These are phyloP conservation scores for Tolypocladium tropicale DNA, from an alignment of 2,329 filamentous ascomycete species.

Conservation along the genomic window DNA sequence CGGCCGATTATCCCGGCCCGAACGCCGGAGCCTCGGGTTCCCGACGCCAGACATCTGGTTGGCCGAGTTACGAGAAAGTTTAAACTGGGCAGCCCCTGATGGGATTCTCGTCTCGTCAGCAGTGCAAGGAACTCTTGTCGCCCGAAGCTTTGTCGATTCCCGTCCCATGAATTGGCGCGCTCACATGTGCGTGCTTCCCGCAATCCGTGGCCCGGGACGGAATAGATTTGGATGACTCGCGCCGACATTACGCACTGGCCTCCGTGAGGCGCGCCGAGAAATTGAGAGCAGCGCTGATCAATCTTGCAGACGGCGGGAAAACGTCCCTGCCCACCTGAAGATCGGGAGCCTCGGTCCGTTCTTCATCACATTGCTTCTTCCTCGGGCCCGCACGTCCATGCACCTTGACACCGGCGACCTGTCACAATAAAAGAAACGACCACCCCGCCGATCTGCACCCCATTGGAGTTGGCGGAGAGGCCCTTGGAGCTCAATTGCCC, in stretches of 20 bases:
- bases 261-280: neutral
- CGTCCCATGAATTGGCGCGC: neutral
- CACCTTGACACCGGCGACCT: neutral
- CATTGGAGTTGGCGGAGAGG: neutral
- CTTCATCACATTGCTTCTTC: neutral
- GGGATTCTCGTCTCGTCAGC: no score
- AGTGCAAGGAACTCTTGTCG: neutral
- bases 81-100: no score
- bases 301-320: neutral
- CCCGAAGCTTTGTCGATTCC: neutral
- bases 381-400: neutral
- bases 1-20: neutral
- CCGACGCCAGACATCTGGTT: neutral
- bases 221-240: neutral
- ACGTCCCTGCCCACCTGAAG: neutral
- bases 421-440: neutral
- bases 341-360: neutral
- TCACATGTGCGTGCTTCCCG: no score
- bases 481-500: neutral
- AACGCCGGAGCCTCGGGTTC: neutral
- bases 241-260: neutral
- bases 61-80: neutral
- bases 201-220: neutral
- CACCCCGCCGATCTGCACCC: neutral
- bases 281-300: conserved; percentile 2